Evolutionary conservation across 495 filamentous ascomycete species (phyloP).

Genomic region (Poronia punctata): DNA sequence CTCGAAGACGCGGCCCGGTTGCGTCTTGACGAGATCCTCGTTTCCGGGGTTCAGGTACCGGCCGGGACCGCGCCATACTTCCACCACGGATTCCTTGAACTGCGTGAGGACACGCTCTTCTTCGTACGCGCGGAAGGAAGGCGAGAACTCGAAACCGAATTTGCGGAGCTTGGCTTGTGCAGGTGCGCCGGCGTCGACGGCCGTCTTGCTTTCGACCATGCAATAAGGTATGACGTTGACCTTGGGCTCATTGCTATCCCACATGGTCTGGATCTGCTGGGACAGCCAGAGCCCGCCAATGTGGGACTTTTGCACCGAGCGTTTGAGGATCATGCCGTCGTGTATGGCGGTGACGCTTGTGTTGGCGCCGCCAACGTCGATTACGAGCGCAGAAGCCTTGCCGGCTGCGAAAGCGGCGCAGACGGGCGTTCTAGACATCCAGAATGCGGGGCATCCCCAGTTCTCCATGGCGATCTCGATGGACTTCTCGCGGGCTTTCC

Average conservation of each 20-base stretch:
- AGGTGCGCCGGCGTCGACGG: conserved; percentile 82
- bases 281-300: conserved; percentile 86
- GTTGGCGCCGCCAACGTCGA: conserved; percentile 88
- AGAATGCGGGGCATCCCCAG: conserved; percentile 92
- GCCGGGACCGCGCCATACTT: conserved; percentile 82
- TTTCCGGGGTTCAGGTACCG: conserved; percentile 53
- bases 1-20: conserved; percentile 80
- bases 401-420: conserved; percentile 73
- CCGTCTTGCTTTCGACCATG: conserved; percentile 74
- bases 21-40: conserved; percentile 57
- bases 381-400: conserved; percentile 82
- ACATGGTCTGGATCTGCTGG: conserved; percentile 74
- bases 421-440: conserved; percentile 58
- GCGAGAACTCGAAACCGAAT: conserved; percentile 58
- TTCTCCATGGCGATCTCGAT: conserved; percentile 94
- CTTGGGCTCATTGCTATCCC: conserved; percentile 65
- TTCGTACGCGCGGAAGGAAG: conserved; percentile 69
- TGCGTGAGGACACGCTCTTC: conserved; percentile 91
- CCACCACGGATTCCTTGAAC: conserved; percentile 96
- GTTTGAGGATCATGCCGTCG: conserved; percentile 88
- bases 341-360: conserved; percentile 87
- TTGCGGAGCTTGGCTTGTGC: conserved; percentile 51
- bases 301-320: conserved; percentile 75
- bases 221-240: conserved; percentile 80
- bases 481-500: conserved; percentile 80